Conservation (phyloP, 306 rosid genomes). For the Vigna angularis region DNA sequence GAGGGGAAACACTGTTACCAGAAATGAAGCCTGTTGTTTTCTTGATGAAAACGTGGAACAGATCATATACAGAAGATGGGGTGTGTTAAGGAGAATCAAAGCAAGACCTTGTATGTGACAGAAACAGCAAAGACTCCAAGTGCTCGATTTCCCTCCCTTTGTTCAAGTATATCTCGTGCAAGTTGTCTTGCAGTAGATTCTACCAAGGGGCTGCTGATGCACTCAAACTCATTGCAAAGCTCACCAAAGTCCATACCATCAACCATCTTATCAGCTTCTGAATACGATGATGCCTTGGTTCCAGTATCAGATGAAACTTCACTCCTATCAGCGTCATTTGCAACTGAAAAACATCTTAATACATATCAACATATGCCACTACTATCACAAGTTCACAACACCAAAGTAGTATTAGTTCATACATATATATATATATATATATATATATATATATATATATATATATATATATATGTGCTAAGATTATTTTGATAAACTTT, state of each 20-base stretch:
- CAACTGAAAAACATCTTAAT: slow-evolving; percentile 55
- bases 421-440: too few species aligned
- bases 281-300: slow-evolving; percentile 40
- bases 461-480: too few species aligned
- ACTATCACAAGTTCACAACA: too few species aligned
- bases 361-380: not conserved
- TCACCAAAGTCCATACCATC: slow-evolving; percentile 90
- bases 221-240: slow-evolving; percentile 95
- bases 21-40: slow-evolving; percentile 8
- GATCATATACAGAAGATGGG: not conserved
- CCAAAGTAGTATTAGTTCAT: too few species aligned
- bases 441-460: too few species aligned
- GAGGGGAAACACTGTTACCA: slow-evolving; percentile 5
- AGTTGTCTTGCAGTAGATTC: slow-evolving; percentile 95
- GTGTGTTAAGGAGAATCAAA: not conserved
- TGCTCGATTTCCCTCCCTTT: slow-evolving; percentile 82
- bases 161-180: slow-evolving; percentile 83
- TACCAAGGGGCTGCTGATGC: slow-evolving; percentile 92
- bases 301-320: slow-evolving; percentile 54
- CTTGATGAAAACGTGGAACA: not conserved
- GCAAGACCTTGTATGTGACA: slow-evolving; percentile 73
- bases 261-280: slow-evolving; percentile 80
- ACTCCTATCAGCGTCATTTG: slow-evolving; percentile 62
- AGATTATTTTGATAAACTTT: too few species aligned
- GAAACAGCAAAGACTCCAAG: slow-evolving; percentile 77